Conservation (phyloP, 2,329 filamentous ascomycete genomes). For the Nothopassalora personata region DNA sequence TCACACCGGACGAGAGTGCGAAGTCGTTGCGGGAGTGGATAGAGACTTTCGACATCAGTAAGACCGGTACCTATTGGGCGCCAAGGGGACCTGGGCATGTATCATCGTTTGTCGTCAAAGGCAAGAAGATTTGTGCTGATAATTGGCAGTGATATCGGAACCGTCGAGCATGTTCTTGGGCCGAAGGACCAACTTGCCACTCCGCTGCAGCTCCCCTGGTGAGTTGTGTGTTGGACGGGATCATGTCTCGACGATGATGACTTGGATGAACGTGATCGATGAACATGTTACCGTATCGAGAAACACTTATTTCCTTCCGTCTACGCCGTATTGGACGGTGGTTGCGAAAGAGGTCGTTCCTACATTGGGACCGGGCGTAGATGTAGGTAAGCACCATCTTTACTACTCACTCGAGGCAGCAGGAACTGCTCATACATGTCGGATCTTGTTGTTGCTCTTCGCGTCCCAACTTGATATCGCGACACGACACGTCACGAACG, state of each 20-base stretch:
- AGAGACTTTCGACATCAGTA: slow-evolving; percentile 56
- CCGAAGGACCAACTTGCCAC: slow-evolving; percentile 51
- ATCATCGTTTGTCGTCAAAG: slow-evolving; percentile 1
- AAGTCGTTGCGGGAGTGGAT: slow-evolving; percentile 58
- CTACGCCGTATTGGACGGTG: too few relatives aligned
- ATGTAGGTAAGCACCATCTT: not conserved
- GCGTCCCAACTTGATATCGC: not conserved
- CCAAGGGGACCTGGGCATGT: slow-evolving; percentile 61
- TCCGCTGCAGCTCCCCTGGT: slow-evolving; percentile 64
- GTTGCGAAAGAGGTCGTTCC: too few relatives aligned
- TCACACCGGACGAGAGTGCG: slow-evolving; percentile 63
- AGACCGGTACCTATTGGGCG: slow-evolving; percentile 68
- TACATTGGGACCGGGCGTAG: too few relatives aligned
- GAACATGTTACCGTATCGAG: too few relatives aligned
- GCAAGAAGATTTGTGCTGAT: slow-evolving; percentile 13
- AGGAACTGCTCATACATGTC: not conserved
- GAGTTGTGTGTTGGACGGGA: slow-evolving; percentile 4
- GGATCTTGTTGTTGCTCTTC: not conserved
- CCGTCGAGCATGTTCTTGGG: slow-evolving; percentile 59
- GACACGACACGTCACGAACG: not conserved
- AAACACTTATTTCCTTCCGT: too few relatives aligned
- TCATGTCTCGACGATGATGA: not conserved
- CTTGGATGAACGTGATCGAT: not conserved
- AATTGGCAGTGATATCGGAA: slow-evolving; percentile 59
- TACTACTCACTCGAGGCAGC: not conserved